These are phyloP conservation scores for Cicer cuneatum DNA, from an alignment of 306 rosid genomes.

Conservation along the genomic window DNA sequence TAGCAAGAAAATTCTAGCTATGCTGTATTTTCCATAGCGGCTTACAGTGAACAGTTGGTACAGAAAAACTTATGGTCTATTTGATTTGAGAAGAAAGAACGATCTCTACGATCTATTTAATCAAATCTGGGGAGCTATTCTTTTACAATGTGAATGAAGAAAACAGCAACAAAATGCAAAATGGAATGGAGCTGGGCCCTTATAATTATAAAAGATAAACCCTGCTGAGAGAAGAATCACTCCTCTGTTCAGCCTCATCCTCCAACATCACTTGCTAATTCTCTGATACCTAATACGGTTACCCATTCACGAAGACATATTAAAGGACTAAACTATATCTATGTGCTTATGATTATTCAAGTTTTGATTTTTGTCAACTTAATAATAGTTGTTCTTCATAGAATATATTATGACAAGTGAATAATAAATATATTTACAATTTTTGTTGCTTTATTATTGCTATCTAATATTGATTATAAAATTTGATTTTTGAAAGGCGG, in stretches of 20 bases:
- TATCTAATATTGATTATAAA: slow-evolving; percentile 17
- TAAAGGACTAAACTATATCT: slow-evolving; percentile 1
- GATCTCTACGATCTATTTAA: too few species aligned
- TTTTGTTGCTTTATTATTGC: not conserved
- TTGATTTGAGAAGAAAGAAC: too few species aligned
- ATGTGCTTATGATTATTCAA: slow-evolving; percentile 11
- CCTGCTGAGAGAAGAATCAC: too few species aligned
- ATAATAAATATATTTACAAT: not conserved
- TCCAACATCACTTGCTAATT: too few species aligned
- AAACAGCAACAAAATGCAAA: too few species aligned
- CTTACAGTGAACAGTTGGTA: not conserved
- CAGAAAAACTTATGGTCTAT: not conserved
- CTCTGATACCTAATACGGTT: too few species aligned
- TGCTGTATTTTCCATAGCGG: slow-evolving; percentile 9
- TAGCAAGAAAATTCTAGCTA: not conserved
- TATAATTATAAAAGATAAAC: too few species aligned
- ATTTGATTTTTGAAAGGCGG: not conserved
- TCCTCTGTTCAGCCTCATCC: too few species aligned
- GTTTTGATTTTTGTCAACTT: not conserved
- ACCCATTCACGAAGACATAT: not conserved
- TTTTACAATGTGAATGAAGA: too few species aligned
- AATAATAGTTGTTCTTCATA: not conserved
- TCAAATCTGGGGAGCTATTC: too few species aligned
- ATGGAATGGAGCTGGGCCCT: too few species aligned
- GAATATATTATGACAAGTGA: slow-evolving; percentile 1